These are phyloP conservation scores for Rhododendron vialii DNA, from an alignment of 148 eudicot genomes.

Conservation along the genomic window DNA sequence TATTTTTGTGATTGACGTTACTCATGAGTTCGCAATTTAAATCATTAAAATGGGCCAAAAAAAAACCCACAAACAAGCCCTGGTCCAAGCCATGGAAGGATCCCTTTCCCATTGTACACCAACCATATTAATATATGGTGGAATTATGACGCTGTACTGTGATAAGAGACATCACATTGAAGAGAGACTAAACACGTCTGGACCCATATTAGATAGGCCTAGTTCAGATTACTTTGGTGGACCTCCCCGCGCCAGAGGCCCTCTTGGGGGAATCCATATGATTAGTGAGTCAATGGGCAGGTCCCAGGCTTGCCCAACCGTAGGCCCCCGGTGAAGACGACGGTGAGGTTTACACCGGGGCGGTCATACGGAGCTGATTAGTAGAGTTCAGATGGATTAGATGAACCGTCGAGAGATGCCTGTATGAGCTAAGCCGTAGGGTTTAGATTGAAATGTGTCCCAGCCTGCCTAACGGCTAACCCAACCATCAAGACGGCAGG, in stretches of 20 bases:
- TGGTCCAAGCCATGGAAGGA: neutral
- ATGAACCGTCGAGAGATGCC: too few relatives aligned
- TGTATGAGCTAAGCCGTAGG: too few relatives aligned
- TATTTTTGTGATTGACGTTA: neutral
- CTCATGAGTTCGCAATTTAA: too few relatives aligned
- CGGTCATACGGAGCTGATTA: too few relatives aligned
- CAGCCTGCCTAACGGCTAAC: neutral
- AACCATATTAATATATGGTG: neutral
- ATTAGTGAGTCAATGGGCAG: too few relatives aligned
- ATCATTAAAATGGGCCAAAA: neutral
- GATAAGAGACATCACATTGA: neutral
- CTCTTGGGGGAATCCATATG: neutral
- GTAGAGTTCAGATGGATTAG: too few relatives aligned
- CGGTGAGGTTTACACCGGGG: too few relatives aligned
- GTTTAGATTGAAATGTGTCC: too few relatives aligned
- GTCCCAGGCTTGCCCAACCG: too few relatives aligned
- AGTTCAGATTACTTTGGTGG: neutral
- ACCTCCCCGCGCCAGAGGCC: neutral
- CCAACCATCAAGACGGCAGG: neutral
- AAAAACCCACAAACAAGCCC: neutral
- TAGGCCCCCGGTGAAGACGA: neutral
- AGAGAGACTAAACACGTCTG: neutral
- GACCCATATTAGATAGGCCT: neutral
- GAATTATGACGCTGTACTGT: neutral
- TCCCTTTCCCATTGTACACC: neutral